Base-by-base conservation (phyloP, 2,329 filamentous ascomycete species). In the Aureobasidium sp. region DNA sequence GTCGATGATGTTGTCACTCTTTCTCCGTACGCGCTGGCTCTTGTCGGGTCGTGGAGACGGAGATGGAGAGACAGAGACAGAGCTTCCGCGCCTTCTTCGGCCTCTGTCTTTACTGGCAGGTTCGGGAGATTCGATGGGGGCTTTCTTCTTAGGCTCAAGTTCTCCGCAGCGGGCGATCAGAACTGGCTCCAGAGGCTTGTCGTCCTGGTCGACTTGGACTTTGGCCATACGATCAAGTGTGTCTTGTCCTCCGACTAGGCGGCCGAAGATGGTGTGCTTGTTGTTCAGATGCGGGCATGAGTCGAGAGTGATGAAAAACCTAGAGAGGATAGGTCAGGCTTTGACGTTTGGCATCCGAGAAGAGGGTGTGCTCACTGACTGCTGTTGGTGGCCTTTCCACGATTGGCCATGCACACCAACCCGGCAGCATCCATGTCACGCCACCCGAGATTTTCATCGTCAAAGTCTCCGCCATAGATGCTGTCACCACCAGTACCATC, bases 231-330 rank as follows among this genome's bases (percentile, higher is more conserved):
- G 61, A 30, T 59, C 51, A 27, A 72, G 60, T 14, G 62, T 60
- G 17, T 68, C 61, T 49, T 70, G 57, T n/a, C 68, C 70, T 2
- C 64, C 60, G 1, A 71, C 65, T 4, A 72, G 27, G 39, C 62
- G 62, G 14, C 68, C 70, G 44, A 72, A 71, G 37, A 71, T 64
- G 22, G 70, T 71, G 59, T 72, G 70, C 59, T 71, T 71, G 17
- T 60, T 64, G 51, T 70, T 70, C 54, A 72, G 58, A 55, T 72
- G 70, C 8, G 62, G 60, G 56, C 66, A 69, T 17, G 65, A 59
- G 19, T 66, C 66, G 21, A 72, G 61, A 11, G 70, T 72, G 48
- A 72, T 66, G 64, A 72, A 72, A 62, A 72, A 71, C 56, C 64
- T 68, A 19, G 38, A 17, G 22, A 37, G 39, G 42, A 27, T 39